Evolutionary conservation across 179 eudicot species (phyloP), one percentile per base, ranked within the genome.

Genomic region (Gypsophila paniculata): DNA sequence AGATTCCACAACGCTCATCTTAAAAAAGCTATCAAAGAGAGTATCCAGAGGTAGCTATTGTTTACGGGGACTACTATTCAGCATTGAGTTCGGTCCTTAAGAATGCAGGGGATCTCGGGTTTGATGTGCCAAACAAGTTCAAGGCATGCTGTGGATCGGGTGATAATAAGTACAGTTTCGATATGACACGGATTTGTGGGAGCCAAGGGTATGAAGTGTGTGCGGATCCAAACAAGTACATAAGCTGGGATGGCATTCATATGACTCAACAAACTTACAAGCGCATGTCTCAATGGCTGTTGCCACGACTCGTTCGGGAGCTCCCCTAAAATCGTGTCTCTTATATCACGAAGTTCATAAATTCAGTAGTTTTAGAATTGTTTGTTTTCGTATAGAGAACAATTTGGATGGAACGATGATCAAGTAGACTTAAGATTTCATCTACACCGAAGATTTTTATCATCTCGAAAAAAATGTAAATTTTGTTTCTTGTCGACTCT

Each of bases 61-160:
- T 68, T 0, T 75, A 75, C 19, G 77, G 49, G 7, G 73, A 75
- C 38, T 75, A 75, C 58, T 75, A 75, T 15, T 58, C 68, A 0
- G 73, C 77, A 19, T 49, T 75, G 53, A 59, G 19, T 4, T 59
- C 18, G 17, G 61, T 68, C 23, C 52, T 68, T 32, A 36, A 23
- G 19, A 68, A 68, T 49, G 61, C 68, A 1, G 46, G 61, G 11
- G 25, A 17, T n/a, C 62, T 52, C 38, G 48, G 72, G 1, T 69
- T 69, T 32, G 61, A 69, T 18, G 32, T 6, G 5, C 34, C 12
- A 46, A 49, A 12, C 12, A 26, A 23, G 38, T 66, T 66, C 39
- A 60, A 44, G 46, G 77, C 51, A 5, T 67, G 77, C 48, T 74
- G 72, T 46, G 77, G 77, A 12, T 4, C 14, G 1, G 73, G 77